phyloP scores from a whole-genome alignment of 495 filamentous ascomycete genomes.

The Penicillium soppii region DNA sequence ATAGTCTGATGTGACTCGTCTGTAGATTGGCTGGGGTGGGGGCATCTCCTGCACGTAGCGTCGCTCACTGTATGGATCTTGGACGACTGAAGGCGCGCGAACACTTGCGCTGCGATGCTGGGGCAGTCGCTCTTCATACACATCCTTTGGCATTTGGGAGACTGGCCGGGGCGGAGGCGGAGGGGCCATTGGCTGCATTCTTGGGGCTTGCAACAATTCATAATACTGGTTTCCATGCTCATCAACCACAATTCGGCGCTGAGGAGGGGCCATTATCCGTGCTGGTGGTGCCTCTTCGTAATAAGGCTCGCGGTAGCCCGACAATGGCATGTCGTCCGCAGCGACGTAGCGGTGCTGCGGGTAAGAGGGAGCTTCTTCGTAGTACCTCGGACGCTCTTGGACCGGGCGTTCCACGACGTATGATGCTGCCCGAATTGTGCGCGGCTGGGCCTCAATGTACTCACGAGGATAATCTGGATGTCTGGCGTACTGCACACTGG shows the following conservation, averaged over 20 bases:
- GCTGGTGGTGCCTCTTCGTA: slow-evolving; percentile 40
- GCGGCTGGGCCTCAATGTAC: slow-evolving; percentile 45
- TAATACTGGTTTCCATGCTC: slow-evolving; percentile 69
- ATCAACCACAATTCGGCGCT: slow-evolving; percentile 66
- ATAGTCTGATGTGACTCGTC: slow-evolving; percentile 43
- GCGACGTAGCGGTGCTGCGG: slow-evolving; percentile 42
- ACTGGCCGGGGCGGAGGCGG: slow-evolving; percentile 45
- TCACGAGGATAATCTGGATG: slow-evolving; percentile 50
- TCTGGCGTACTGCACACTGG: slow-evolving; percentile 54
- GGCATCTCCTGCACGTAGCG: slow-evolving; percentile 49
- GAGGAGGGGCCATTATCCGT: slow-evolving; percentile 57
- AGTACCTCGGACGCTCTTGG: slow-evolving; percentile 52
- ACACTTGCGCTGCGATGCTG: slow-evolving; percentile 34
- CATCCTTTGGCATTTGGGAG: slow-evolving; percentile 32
- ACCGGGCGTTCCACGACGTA: slow-evolving; percentile 56
- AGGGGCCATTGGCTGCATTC: slow-evolving; percentile 51
- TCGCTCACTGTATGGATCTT: slow-evolving; percentile 42
- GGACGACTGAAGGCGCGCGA: slow-evolving; percentile 41
- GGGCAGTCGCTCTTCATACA: slow-evolving; percentile 37
- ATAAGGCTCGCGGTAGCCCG: slow-evolving; percentile 49
- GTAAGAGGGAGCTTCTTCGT: slow-evolving; percentile 52
- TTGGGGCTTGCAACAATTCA: slow-evolving; percentile 51
- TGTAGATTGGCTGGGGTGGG: slow-evolving; percentile 38
- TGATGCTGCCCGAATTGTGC: slow-evolving; percentile 56
- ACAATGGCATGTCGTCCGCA: slow-evolving; percentile 59